Percentiles rank a stretch among this genome's conserved stretches.
Evolutionary conservation across 169 alveolate species (phyloP).

Genomic region (Amoebophrya sp.): DNA sequence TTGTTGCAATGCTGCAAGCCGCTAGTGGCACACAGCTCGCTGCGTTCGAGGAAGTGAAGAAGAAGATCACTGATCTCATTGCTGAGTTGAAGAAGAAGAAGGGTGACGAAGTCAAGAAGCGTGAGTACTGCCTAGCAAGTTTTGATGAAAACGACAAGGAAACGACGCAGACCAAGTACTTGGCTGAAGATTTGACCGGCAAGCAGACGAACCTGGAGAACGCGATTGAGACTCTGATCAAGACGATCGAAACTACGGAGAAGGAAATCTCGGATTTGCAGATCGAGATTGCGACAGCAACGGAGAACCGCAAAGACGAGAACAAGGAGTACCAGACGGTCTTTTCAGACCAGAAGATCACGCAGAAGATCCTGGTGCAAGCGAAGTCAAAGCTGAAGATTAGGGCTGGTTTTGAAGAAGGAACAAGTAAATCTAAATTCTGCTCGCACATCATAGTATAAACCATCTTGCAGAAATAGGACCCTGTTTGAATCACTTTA

Average conservation of each 20-base stretch:
- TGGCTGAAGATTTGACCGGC: not conserved
- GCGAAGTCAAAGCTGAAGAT: not conserved
- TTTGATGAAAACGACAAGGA: not conserved
- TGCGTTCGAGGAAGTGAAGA: slow-evolving; percentile 12
- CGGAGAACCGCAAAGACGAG: not conserved
- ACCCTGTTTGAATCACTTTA: too few relatives aligned
- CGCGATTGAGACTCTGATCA: not conserved
- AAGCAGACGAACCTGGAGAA: not conserved
- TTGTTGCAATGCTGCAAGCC: too few relatives aligned
- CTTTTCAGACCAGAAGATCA: not conserved
- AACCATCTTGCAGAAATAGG: too few relatives aligned
- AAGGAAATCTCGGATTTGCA: not conserved
- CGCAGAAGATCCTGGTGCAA: not conserved
- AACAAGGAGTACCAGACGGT: not conserved
- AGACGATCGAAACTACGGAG: not conserved
- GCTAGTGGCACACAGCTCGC: not conserved
- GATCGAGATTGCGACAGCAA: not conserved
- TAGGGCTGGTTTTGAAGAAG: too few relatives aligned
- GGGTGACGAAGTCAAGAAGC: slow-evolving; percentile 21
- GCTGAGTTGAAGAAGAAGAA: not conserved
- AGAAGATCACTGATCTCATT: not conserved
- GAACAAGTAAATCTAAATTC: too few relatives aligned
- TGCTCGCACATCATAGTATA: too few relatives aligned
- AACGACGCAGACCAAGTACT: not conserved
- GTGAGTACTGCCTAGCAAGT: not conserved